Evolutionary conservation across 768 basidiomycete genomes (phyloP), one percentile per base, ranked within the genome.

Genomic region (Lactifluus volemus): DNA sequence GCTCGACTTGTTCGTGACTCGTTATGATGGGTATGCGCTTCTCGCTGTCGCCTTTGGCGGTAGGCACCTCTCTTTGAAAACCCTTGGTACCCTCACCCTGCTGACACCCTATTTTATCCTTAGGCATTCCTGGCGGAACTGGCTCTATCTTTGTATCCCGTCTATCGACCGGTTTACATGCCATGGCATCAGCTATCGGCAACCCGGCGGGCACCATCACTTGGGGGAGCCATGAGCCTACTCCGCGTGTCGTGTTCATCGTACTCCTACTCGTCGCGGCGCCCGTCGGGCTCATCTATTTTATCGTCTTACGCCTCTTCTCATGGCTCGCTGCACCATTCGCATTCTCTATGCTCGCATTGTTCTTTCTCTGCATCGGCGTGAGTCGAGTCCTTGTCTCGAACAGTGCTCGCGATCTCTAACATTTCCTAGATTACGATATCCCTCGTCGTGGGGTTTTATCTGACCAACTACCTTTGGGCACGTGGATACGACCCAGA

Each of bases 71-170:
- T 19, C 58, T 29, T 25, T n/a, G n/a, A n/a, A n/a, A n/a, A 19
- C 17, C 15, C 29, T 15, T 34, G 29, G 58, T 53, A 59, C 25
- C 32, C 17, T 39, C 47, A 41, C 30, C n/a, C n/a, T n/a, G 51
- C 42, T 48, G 34, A 49, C 54, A 7, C 11, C 15, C 4, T 4
- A n/a, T 21, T 32, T 34, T 54, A 12, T 54, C 49, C n/a, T 2
- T 65, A 86, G 89, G 91, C 53, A 74, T 99, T 14, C 89, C 93
- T 0, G 96, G 95, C 11, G 85, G 87, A 45, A 87, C 94, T 3
- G 95, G 95, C 3, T 86, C 92, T 14, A 92, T 98, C 67, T 85
- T 91, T 64, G 86, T 94, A 41, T 97, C 95, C 2, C 82, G 97
- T 8, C 77, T 97, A 5, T 96, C 94, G 1, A 98, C 97, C 0